These are phyloP conservation scores for Entomortierella beljakovae DNA, from an alignment of 192 early-diverging fungal species.

Conservation along the genomic window DNA sequence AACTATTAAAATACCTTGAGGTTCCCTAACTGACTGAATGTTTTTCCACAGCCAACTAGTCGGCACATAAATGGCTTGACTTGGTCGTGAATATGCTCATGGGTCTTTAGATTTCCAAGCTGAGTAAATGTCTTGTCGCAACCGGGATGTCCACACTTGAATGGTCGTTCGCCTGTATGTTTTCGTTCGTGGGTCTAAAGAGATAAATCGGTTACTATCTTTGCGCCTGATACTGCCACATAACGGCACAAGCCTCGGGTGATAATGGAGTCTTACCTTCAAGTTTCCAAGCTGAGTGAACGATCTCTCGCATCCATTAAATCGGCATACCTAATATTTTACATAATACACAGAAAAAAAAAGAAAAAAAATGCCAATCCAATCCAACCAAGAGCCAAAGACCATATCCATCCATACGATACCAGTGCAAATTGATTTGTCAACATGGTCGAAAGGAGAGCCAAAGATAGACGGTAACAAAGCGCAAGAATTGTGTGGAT, in stretches of 20 bases:
- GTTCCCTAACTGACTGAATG: slow-evolving; percentile 84
- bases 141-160: slow-evolving; percentile 66
- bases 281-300: slow-evolving; percentile 86
- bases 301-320: slow-evolving; percentile 70
- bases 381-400: slow-evolving; percentile 19
- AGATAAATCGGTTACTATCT: too few relatives aligned
- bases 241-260: too few relatives aligned
- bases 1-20: slow-evolving; percentile 51
- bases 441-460: slow-evolving; percentile 35
- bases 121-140: slow-evolving; percentile 83
- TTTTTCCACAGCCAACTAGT: slow-evolving; percentile 70
- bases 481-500: slow-evolving; percentile 42
- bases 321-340: slow-evolving; percentile 73
- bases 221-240: too few relatives aligned
- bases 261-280: slow-evolving; percentile 28
- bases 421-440: slow-evolving; percentile 34
- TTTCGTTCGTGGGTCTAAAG: slow-evolving; percentile 46
- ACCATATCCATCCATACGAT: slow-evolving; percentile 23
- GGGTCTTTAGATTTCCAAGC: slow-evolving; percentile 80
- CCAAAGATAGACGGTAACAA: slow-evolving; percentile 41
- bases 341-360: background rate
- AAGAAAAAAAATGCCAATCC: background rate
- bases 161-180: slow-evolving; percentile 37
- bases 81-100: slow-evolving; percentile 82
- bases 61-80: slow-evolving; percentile 83